A percentile compares a stretch with the other conserved stretches of the same genome.
Evolutionary conservation across 225 moss, liverwort and hornwort genomes (phyloP).

Genomic region (Takakia lepidozioides): DNA sequence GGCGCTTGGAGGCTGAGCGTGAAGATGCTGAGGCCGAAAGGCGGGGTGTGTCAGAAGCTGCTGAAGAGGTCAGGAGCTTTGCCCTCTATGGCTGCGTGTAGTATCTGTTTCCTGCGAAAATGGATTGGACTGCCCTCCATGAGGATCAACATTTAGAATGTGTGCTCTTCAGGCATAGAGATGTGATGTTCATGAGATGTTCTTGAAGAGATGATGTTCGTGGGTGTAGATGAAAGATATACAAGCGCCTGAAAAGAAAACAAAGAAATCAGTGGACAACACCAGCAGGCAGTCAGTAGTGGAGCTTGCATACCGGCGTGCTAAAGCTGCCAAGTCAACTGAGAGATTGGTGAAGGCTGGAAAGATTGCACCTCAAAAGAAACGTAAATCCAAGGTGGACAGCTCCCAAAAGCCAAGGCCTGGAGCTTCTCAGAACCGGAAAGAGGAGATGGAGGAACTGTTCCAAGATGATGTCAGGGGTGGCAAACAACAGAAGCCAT

Average conservation of each 20-base stretch:
- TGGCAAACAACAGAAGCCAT: constrained; percentile 44
- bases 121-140: too few relatives aligned
- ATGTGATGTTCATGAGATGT: too few relatives aligned
- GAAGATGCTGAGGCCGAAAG: constrained; percentile 51
- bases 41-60: constrained; percentile 21
- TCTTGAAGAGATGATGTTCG: too few relatives aligned
- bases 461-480: constrained; percentile 75
- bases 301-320: constrained; percentile 79
- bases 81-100: too few relatives aligned
- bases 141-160: too few relatives aligned
- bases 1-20: constrained; percentile 80
- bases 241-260: constrained; percentile 36
- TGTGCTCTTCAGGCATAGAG: too few relatives aligned
- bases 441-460: constrained; percentile 77
- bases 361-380: constrained; percentile 63
- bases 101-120: too few relatives aligned
- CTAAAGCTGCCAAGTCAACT: constrained; percentile 80
- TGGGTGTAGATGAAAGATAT: too few relatives aligned
- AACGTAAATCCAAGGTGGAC: constrained; percentile 45
- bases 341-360: constrained; percentile 72
- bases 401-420: constrained; percentile 15
- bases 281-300: constrained; percentile 39
- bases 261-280: constrained; percentile 27
- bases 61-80: constrained; percentile 25
- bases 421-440: constrained; percentile 29